A percentile compares a stretch with the other conserved stretches of the same genome.
Conservation (phyloP, 2,329 filamentous ascomycete species). For the Cladobotryum mycophilum region DNA sequence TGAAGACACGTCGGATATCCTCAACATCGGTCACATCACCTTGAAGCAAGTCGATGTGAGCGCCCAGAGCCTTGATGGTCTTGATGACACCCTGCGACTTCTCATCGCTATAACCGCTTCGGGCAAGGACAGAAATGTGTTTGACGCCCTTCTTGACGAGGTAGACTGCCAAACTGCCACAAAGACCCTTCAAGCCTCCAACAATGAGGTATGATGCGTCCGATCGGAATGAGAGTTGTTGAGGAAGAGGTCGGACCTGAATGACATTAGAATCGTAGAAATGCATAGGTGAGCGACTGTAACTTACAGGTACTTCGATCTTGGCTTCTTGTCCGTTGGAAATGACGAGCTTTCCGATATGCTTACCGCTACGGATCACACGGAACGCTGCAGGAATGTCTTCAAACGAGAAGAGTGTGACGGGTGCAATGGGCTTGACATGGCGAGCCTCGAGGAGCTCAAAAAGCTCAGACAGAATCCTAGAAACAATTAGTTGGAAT, state of each 20-base stretch:
- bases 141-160: constrained; percentile 27
- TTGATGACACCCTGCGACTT: constrained; percentile 15
- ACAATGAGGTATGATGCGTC: constrained; percentile 28
- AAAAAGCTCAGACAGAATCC: constrained; percentile 1
- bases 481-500: too few species aligned
- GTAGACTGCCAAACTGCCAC: constrained; percentile 27
- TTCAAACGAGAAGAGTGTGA: constrained; percentile 18
- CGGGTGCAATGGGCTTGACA: constrained; percentile 3
- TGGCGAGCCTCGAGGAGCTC: constrained; percentile 4
- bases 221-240: neutral
- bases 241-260: neutral
- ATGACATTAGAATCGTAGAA: neutral
- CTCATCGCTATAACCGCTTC: constrained; percentile 26
- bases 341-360: constrained; percentile 37
- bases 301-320: constrained; percentile 8
- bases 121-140: constrained; percentile 21
- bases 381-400: constrained; percentile 33
- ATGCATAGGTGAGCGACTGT: neutral
- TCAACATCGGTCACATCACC: constrained; percentile 15
- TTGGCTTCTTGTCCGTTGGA: constrained; percentile 13
- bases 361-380: constrained; percentile 32
- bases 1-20: constrained; percentile 14
- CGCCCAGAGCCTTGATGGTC: neutral
- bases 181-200: constrained; percentile 32
- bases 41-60: constrained; percentile 7